Evolutionary conservation across 23 red algal species (phyloP).

Genomic region (Pyropia haitanensis): DNA sequence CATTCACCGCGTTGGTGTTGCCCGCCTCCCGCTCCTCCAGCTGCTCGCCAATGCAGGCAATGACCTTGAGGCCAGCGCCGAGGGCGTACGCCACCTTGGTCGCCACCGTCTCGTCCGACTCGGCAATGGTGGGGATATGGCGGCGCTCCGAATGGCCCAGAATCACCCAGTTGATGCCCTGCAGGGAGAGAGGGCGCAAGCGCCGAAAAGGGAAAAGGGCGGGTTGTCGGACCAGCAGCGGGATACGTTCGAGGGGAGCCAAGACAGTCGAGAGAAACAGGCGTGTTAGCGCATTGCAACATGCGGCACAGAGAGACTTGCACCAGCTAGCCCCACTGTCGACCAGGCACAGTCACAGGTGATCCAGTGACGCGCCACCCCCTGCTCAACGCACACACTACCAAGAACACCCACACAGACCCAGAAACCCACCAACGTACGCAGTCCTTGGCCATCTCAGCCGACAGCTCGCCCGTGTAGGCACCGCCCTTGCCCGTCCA

Average conservation of each 20-base stretch:
- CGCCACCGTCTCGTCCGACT: conserved; percentile 62
- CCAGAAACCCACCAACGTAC: not conserved
- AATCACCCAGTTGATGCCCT: conserved; percentile 51
- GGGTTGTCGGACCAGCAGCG: too few species aligned
- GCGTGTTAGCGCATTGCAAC: too few species aligned
- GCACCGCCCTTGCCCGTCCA: conserved; percentile 59
- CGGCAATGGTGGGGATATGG: conserved; percentile 39
- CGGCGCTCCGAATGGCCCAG: conserved; percentile 78
- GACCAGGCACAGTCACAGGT: too few species aligned
- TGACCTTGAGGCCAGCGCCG: conserved; percentile 61
- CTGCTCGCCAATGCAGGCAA: conserved; percentile 83
- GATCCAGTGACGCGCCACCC: too few species aligned
- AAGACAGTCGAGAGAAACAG: too few species aligned
- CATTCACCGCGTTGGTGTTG: conserved; percentile 59
- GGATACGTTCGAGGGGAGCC: too few species aligned
- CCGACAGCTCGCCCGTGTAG: conserved; percentile 81
- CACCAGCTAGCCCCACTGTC: too few species aligned
- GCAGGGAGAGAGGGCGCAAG: too few species aligned
- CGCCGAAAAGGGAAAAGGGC: too few species aligned
- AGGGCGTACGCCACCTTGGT: conserved; percentile 74
- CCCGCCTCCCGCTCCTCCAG: conserved; percentile 75
- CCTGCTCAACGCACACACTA: too few species aligned
- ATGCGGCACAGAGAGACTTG: too few species aligned
- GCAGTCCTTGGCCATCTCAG: conserved; percentile 79
- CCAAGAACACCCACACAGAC: too few species aligned